Evolutionary conservation across 352 stramenopile species (phyloP), one percentile per base, ranked within the genome.

Genomic region (Phytophthora meadii): DNA sequence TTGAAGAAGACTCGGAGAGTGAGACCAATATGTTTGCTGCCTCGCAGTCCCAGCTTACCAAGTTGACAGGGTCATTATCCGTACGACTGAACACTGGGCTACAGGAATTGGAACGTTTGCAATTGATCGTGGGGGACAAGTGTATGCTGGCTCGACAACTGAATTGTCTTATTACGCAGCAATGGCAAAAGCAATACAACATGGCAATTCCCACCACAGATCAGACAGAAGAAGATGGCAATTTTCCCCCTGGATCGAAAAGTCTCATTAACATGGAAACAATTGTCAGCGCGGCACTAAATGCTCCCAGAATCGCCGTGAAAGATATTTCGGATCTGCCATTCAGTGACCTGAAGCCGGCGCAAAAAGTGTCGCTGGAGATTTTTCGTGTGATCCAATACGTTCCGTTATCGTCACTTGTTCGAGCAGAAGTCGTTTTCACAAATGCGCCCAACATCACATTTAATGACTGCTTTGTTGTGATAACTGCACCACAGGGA

Each of bases 61-160:
- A 75, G 32, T 53, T 93, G 15, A 58, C 68, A 5, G 59, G 57
- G n/a, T 90, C 80, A 19, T 59, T 93, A 0, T 53, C 75, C 22
- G 57, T 58, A 28, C 78, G 84, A 27, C 49, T 89, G 19, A 50
- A 55, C 9, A 69, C 73, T 34, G 84, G 79, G 12, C 24, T 76
- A 3, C 36, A 65, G 10, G 70, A 81, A 27, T 54, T 81, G 7
- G 34, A 78, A 39, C 76, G 81, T 12, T 71, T 90, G 19, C 51
- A 79, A 22, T 28, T 67, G 0, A 61, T 90, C 36, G 56, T 76
- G 10, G 56, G 44, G 0, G 82, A 88, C 25, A 92, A 92, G 54
- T n/a, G 46, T 22, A 41, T 54, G 8, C 63, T 87, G 50, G 32
- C 60, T 7, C 15, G 6, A 7, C 57, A 65, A 1, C 57, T 90